A percentile compares a stretch with the other conserved stretches of the same genome.
phyloP scores from a whole-genome alignment of 257 asterid genomes.

The Ilex aquifolium region DNA sequence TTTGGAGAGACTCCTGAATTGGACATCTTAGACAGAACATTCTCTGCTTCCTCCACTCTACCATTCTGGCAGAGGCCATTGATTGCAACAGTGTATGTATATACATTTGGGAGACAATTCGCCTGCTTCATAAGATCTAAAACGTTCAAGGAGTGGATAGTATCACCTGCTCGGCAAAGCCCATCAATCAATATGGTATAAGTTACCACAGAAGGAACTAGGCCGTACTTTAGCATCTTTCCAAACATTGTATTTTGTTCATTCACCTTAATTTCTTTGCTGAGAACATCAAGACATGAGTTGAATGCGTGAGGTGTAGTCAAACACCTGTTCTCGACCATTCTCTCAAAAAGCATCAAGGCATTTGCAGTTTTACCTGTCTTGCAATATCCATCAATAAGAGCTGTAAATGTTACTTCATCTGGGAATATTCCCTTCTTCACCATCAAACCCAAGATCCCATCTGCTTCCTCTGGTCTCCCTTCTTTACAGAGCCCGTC shows the following conservation, averaged over 20 bases:
- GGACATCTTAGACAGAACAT: conserved; percentile 25
- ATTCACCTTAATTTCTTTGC: conserved; percentile 22
- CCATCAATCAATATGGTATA: conserved; percentile 33
- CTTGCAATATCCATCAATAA: conserved; percentile 30
- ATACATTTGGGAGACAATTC: conserved; percentile 31
- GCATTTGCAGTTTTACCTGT: conserved; percentile 15
- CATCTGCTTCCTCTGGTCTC: conserved; percentile 21
- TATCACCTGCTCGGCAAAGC: conserved; percentile 27
- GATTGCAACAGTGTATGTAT: conserved; percentile 22
- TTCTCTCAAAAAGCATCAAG: conserved; percentile 16
- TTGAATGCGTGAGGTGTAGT: conserved; percentile 29
- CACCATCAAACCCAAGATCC: conserved; percentile 24
- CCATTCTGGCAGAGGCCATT: conserved; percentile 27
- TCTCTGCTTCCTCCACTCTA: conserved; percentile 22
- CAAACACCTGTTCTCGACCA: conserved; percentile 16
- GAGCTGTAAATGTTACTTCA: conserved; percentile 38
- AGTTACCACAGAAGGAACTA: conserved; percentile 37
- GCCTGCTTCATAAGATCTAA: conserved; percentile 27
- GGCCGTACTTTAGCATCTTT: conserved; percentile 36
- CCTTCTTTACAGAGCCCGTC: conserved; percentile 34
- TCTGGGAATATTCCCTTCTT: conserved; percentile 33
- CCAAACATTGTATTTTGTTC: conserved; percentile 31
- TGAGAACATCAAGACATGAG: conserved; percentile 27
- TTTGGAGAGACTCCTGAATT: conserved; percentile 21
- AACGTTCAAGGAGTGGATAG: conserved; percentile 10